These are phyloP conservation scores for Tolypocladium tundrense DNA, from an alignment of 2,329 filamentous ascomycete species.

Conservation along the genomic window DNA sequence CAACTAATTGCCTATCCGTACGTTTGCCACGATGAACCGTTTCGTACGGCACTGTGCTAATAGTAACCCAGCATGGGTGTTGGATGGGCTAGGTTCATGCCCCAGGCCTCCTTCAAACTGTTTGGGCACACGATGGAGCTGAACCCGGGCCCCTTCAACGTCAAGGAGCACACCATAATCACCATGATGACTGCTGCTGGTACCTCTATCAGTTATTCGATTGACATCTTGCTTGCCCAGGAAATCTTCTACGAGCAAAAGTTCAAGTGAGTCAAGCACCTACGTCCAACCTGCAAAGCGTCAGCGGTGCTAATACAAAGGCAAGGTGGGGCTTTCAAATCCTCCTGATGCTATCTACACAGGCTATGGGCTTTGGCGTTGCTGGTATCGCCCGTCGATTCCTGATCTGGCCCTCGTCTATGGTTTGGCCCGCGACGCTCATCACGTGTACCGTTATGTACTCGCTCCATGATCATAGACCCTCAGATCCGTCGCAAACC, in stretches of 20 bases:
- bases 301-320: background rate
- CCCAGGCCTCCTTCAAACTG: constrained; percentile 16
- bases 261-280: constrained; percentile 23
- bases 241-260: constrained; percentile 39
- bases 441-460: constrained; percentile 54
- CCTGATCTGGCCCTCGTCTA: constrained; percentile 49
- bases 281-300: background rate
- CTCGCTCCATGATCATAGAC: constrained; percentile 50
- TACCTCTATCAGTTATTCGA: constrained; percentile 21
- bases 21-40: background rate
- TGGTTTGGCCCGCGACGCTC: constrained; percentile 53
- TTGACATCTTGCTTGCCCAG: constrained; percentile 30
- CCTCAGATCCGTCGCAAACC: constrained; percentile 36
- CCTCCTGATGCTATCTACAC: constrained; percentile 48
- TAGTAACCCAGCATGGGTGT: constrained; percentile 13
- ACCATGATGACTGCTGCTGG: constrained; percentile 31
- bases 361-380: constrained; percentile 53
- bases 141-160: constrained; percentile 32
- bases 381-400: constrained; percentile 49
- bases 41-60: background rate
- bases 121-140: constrained; percentile 22
- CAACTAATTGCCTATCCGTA: constrained; percentile 43
- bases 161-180: constrained; percentile 39
- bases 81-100: constrained; percentile 21
- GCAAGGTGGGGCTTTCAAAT: constrained; percentile 41